Conservation (phyloP, 768 basidiomycete species). For the Phlebiopsis gigantea region DNA sequence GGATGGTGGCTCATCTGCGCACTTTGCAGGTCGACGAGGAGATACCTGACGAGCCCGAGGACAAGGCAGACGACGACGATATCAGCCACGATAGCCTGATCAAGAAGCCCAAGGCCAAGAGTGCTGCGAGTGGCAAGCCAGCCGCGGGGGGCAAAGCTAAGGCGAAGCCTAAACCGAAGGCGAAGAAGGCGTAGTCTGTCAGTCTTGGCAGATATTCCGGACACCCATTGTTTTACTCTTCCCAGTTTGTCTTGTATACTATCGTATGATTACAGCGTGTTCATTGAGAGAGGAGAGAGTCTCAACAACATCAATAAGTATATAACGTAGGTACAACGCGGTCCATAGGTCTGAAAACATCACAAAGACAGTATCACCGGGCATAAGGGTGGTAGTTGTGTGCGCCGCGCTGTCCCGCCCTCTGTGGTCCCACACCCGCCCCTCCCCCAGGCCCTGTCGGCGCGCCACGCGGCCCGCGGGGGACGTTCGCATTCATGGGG, state of each 20-base stretch:
- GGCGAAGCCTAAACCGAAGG: slow-evolving; percentile 13
- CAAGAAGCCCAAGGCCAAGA: slow-evolving; percentile 38
- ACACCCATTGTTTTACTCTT: background rate
- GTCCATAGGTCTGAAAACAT: background rate
- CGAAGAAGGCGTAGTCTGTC: background rate
- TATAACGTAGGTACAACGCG: background rate
- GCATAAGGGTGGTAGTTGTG: slow-evolving; percentile 85
- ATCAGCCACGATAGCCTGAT: slow-evolving; percentile 55
- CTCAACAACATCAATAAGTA: background rate
- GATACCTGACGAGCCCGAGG: slow-evolving; percentile 37
- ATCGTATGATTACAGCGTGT: background rate
- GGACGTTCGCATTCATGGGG: slow-evolving; percentile 28
- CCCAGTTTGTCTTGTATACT: background rate
- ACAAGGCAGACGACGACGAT: slow-evolving; percentile 37
- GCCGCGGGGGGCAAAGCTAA: slow-evolving; percentile 21
- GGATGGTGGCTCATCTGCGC: slow-evolving; percentile 1
- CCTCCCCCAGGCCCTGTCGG: slow-evolving; percentile 45
- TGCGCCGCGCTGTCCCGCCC: slow-evolving; percentile 65
- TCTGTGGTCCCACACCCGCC: slow-evolving; percentile 63
- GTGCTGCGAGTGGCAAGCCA: slow-evolving; percentile 22
- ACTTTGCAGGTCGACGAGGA: slow-evolving; percentile 32
- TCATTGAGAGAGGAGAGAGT: background rate
- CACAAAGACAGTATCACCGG: slow-evolving; percentile 33
- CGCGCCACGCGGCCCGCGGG: slow-evolving; percentile 60
- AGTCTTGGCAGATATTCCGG: background rate